phyloP scores from a whole-genome alignment of 768 basidiomycete species.

The Hygrophorus pudorinus region DNA sequence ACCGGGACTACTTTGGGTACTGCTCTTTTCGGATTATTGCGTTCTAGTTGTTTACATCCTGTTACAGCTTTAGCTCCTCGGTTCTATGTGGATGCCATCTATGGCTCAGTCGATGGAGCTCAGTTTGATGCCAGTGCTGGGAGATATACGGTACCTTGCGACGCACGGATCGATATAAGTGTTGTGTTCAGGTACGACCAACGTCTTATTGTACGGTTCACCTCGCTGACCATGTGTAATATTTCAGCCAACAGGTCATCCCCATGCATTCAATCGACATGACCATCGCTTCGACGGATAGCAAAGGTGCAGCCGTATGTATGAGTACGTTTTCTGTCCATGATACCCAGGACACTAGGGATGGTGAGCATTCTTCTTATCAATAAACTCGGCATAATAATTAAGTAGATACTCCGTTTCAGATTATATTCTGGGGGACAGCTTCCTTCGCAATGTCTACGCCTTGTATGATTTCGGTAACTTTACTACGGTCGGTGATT shows the following conservation, averaged over 20 bases:
- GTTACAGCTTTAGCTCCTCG: not conserved
- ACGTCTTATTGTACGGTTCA: not conserved
- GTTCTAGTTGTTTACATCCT: not conserved
- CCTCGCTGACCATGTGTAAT: not conserved
- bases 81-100: constrained; percentile 1
- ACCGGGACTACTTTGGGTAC: not conserved
- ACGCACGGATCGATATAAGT: not conserved
- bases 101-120: constrained; percentile 1
- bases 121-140: not conserved
- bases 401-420: too few species aligned
- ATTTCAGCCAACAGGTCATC: not conserved
- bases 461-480: constrained; percentile 1
- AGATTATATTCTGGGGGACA: not conserved
- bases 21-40: not conserved
- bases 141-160: not conserved
- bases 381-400: not conserved
- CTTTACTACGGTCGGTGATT: not conserved
- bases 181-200: not conserved
- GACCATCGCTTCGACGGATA: not conserved
- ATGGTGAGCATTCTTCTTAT: not conserved
- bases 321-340: not conserved
- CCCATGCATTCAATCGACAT: constrained; percentile 2
- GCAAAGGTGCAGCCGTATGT: not conserved
- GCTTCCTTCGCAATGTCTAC: not conserved
- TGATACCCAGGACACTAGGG: not conserved